Evolutionary conservation across 441 rosid genomes (phyloP), one percentile per base, ranked within the genome.

Genomic region (Gossypium armourianum): DNA sequence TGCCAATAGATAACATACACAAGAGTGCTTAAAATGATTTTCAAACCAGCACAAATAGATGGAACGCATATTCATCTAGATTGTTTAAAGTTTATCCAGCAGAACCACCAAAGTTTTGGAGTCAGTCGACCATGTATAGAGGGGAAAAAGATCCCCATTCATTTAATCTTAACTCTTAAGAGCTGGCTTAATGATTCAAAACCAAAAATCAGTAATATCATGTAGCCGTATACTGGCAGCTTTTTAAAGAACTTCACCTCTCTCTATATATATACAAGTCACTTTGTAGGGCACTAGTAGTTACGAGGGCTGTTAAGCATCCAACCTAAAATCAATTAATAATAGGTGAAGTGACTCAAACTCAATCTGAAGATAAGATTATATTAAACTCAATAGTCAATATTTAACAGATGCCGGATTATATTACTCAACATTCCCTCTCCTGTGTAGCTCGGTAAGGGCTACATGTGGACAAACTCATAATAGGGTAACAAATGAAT

Each of bases 391-490:
- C 59, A 47, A 47, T 47, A n/a, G 53, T 47, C 20, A 4, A 50
- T 4, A 50, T 5, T 50, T n/a, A 50, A 50, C 8, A 54, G 58
- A 19, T 7, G 4, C 7, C 1, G 58, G 58, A 54, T 54, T 2
- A 17, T 16, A 53, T 53, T 53, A 17, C 23, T 53, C 19, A 53
- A 53, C 16, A 57, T 5, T 57, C 62, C 62, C 62, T 57, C 36
- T 24, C 36, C 26, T 7, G 9, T 24, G 62, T 24, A 23, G 62
- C 36, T 57, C 36, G 26, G 16, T n/a, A 19, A 55, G 59, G 32
- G 36, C 62, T 24, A 58, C 17, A 58, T 58, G 17, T 24, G 62
- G 36, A 58, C 62, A 58, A 58, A 10, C 62, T 58, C 62, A 24
- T 32, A 58, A 1, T 7, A 20, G 62, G 36, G 16, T 12, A 24